Evolutionary conservation across 805 yeast species (phyloP), one percentile per base, ranked within the genome.

Genomic region (Debaryomyces castellii): DNA sequence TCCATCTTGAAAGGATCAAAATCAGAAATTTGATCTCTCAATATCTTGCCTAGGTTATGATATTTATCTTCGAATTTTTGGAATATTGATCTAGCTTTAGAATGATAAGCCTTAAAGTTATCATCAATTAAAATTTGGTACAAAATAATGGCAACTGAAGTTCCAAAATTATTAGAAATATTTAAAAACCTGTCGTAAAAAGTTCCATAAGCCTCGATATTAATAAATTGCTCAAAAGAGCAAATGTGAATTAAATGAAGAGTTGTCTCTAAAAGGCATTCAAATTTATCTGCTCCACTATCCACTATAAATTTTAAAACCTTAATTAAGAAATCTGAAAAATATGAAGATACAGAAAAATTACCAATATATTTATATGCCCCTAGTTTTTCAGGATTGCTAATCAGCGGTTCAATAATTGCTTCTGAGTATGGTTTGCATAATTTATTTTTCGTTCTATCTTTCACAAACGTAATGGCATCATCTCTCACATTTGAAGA

Each of bases 401-500:
- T 54, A 1, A 69, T 63, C 38, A 64, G 70, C 0, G 96, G 95
- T 5, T 75, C 73, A 6, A 88, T 70, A 14, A 76, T 82, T 4
- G 83, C 73, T 3, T 81, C 81, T 3, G 75, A 69, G 17, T 67
- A 50, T 1, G 73, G 66, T 3, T 69, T 58, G 0, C 71, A 63
- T 1, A 66, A 63, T 21, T 66, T 57, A 45, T 72, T 67, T 8
- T 78, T 73, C 34, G 76, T 62, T 22, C 77, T 60, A 27, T 77
- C 78, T 53, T 83, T 82, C 24, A 87, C 66, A 4, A 81, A 66
- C 38, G 75, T 77, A 45, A 87, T 85, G 5, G 96, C 92, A 48
- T 89, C 97, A 45, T 89, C 97, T 44, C 92, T 78, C 43, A 82
- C 83, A 53, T 89, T 89, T 0, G 92, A 69, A 0, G 86, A 72